A percentile compares a stretch with the other conserved stretches of the same genome.
Conservation (phyloP, 2,329 filamentous ascomycete species). For the Diaporthe capsici region DNA sequence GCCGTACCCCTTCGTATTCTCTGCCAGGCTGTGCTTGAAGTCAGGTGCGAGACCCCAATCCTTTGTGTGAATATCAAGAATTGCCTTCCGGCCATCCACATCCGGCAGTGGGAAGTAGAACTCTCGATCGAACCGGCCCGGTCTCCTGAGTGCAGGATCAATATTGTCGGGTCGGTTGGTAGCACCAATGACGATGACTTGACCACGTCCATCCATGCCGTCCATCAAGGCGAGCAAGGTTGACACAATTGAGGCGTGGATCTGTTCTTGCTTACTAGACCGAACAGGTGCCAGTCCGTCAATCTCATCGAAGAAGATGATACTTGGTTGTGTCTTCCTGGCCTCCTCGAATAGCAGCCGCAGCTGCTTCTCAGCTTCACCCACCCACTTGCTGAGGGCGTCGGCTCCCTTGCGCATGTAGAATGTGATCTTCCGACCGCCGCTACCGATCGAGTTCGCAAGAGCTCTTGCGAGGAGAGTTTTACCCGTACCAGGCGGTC, state of each 20-base stretch:
- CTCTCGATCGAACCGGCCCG: conserved; percentile 95
- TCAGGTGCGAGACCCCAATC: conserved; percentile 87
- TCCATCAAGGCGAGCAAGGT: conserved; percentile 96
- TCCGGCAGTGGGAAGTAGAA: conserved; percentile 98
- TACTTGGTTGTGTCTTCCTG: conserved; percentile 94
- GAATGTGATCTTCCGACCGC: conserved; percentile 95
- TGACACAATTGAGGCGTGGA: conserved; percentile 97
- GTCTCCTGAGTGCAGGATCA: conserved; percentile 92
- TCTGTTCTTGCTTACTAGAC: conserved; percentile 98
- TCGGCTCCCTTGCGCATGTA: conserved; percentile 99
- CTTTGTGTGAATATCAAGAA: conserved; percentile 94
- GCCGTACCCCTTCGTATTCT: conserved; percentile 95
- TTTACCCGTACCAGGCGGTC: conserved; percentile 97
- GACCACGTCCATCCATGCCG: conserved; percentile 97
- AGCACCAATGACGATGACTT: conserved; percentile 99
- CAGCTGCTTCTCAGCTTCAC: conserved; percentile 95
- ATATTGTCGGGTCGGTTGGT: conserved; percentile 98
- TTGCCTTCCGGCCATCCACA: conserved; percentile 82
- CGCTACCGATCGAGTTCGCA: conserved; percentile 89
- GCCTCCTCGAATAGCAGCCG: conserved; percentile 96
- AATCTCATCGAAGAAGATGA: conserved; percentile 99
- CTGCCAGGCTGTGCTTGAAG: conserved; percentile 88
- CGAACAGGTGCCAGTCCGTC: conserved; percentile 95
- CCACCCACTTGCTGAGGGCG: conserved; percentile 98
- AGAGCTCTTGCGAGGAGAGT: conserved; percentile 94